Evolutionary conservation across 2,329 filamentous ascomycete species (phyloP), one percentile per base, ranked within the genome.

Genomic region (Raffaelea albimanens): DNA sequence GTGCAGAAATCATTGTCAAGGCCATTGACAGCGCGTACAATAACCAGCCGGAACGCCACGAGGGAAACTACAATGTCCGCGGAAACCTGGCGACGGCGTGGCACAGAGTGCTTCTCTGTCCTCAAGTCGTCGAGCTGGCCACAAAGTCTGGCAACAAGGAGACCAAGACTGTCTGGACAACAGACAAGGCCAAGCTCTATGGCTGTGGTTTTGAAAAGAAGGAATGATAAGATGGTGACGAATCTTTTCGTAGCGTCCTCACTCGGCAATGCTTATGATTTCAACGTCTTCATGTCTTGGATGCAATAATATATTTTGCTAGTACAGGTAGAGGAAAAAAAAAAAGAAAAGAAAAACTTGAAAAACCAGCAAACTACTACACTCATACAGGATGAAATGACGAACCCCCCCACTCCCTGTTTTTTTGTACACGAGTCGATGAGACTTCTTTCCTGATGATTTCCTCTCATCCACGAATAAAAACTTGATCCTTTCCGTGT

Each of bases 31-130:
- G 81, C 53, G 67, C 72, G 2, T 84, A 84, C 60, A 84, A 84
- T 53, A 78, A 76, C 0, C 81, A 85, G 61, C 80, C 81, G 1
- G 76, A 82, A 58, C 72, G 63, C 36, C 76, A 81, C 53, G 67
- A 67, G 36, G 71, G 70, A 31, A 81, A 78, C 25, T 84, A 78
- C 63, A 84, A 84, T 51, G 65, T 80, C 33, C 68, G 80, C 2
- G 81, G 80, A 0, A 83, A 83, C 58, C 65, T 83, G 47, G 78
- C 78, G 2, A 82, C 76, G n/a, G 80, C 78, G 1, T 84, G 80
- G 80, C 79, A 84, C 58, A 71, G 78, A 2, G 67, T 83, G 3
- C 61, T 53, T 18, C 55, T 68, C 7, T 67, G 65, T 47, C 60
- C 62, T 50, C 29, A 20, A 5, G 41, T 29, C 20, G 44, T 14